Base-by-base conservation (phyloP, 345 rosid species). In the Citrus australasica region DNA sequence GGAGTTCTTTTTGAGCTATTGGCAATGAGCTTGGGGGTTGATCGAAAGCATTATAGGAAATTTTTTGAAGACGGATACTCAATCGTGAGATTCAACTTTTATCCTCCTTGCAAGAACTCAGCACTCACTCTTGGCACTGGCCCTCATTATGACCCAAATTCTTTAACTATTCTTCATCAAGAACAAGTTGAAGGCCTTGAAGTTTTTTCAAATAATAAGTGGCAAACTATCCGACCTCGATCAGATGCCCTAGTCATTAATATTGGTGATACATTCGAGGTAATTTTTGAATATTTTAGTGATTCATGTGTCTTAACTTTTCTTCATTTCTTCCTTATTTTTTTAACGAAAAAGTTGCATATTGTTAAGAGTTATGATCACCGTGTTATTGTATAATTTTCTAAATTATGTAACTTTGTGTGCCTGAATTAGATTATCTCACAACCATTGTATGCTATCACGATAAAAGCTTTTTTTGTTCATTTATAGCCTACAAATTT, bases 251-350 rank as follows among this genome's bases (percentile, higher is more conserved):
- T 94, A 0, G 97, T 94, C 69, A 75, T 94, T 11, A 94, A 91
- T 80, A 86, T 94, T 42, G 95, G 98, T 40, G 97, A 94, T 37
- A 94, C 98, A 22, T 88, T 94, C 82, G 86, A 82, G 97, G 97
- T 91, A 81, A 56, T 30, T 17, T 17, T 63, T 28, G 0, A 17
- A 19, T 65, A 14, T 17, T 32, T 22, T 7, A 7, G 9, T 3
- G 6, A 16, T 32, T 33, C 1, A 64, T 19, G 3, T 6, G 1
- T 3, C 10, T 17, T 3, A 51, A 16, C 1, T 13, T 61, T 40
- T 74, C 11, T 6, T 14, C 32, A 37, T 6, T 55, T 5, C 21
- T 17, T 22, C 21, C 61, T 1, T 2, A 11, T 1, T n/a, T n/a
- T n/a, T 32, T 38, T 55, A 7, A 30, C 4, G 19, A 27, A 38